These are phyloP conservation scores for Cystobasidiaceae sp. DNA, from an alignment of 1,284 basidiomycete species.

Conservation along the genomic window DNA sequence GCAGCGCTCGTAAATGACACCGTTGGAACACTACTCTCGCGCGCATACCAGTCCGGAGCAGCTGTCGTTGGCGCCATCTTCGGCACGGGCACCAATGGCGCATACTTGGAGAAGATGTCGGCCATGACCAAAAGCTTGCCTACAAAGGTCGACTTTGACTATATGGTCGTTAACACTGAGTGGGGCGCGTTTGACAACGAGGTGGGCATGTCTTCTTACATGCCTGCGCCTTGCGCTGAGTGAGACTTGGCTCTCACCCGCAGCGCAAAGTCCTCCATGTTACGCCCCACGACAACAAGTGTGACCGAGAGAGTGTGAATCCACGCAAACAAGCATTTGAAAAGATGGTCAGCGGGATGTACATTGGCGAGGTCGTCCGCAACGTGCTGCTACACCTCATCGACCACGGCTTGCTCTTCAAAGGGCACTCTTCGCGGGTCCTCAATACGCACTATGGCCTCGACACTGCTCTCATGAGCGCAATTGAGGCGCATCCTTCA, in stretches of 20 bases:
- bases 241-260: too few species aligned
- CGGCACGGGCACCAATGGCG: constrained; percentile 96
- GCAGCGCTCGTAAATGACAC: constrained; percentile 96
- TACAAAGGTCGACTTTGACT: constrained; percentile 49
- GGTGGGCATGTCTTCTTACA: neutral
- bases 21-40: constrained; percentile 85
- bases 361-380: constrained; percentile 88
- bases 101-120: constrained; percentile 80
- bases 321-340: constrained; percentile 91
- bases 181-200: constrained; percentile 50
- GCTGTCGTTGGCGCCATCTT: constrained; percentile 90
- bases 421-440: constrained; percentile 63
- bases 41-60: constrained; percentile 83
- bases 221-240: neutral
- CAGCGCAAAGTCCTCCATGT: constrained; percentile 77
- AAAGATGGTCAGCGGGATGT: constrained; percentile 99
- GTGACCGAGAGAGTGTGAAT: constrained; percentile 92
- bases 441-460: constrained; percentile 89
- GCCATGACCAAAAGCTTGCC: constrained; percentile 70
- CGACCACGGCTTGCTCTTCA: constrained; percentile 68
- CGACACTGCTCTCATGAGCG: constrained; percentile 87
- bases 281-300: constrained; percentile 83
- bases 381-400: constrained; percentile 79
- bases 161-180: constrained; percentile 96
- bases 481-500: constrained; percentile 56